Conservation (phyloP, 768 basidiomycete genomes). For the Cyclocybe cylindracea region DNA sequence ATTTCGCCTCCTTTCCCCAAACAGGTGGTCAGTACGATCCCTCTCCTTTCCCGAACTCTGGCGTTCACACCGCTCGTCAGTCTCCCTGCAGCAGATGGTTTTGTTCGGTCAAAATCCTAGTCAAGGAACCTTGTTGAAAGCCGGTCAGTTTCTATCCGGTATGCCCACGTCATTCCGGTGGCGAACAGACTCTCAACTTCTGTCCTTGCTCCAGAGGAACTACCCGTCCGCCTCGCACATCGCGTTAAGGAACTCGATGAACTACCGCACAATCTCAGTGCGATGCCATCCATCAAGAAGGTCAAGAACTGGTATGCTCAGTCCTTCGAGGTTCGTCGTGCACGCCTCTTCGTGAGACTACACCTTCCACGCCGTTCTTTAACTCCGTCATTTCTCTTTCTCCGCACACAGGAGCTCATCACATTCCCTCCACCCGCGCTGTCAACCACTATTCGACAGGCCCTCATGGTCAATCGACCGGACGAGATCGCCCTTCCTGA, state of each 20-base stretch:
- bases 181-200: not conserved
- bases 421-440: slow-evolving; percentile 79
- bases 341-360: too few relatives aligned
- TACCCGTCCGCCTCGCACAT: slow-evolving; percentile 94
- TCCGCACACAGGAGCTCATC: slow-evolving; percentile 76
- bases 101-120: slow-evolving; percentile 95
- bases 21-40: slow-evolving; percentile 67
- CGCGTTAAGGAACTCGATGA: slow-evolving; percentile 95
- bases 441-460: slow-evolving; percentile 65
- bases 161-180: not conserved
- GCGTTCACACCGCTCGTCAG: slow-evolving; percentile 44
- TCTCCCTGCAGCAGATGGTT: slow-evolving; percentile 97
- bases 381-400: not conserved
- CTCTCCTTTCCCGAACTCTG: slow-evolving; percentile 41
- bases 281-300: slow-evolving; percentile 90
- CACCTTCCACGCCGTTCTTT: not conserved
- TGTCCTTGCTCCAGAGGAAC: slow-evolving; percentile 65
- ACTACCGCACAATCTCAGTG: slow-evolving; percentile 86
- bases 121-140: slow-evolving; percentile 92
- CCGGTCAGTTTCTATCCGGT: slow-evolving; percentile 87
- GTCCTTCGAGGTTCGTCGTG: slow-evolving; percentile 83
- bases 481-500: slow-evolving; percentile 61
- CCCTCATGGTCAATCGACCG: slow-evolving; percentile 51
- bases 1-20: slow-evolving; percentile 90
- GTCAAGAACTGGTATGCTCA: slow-evolving; percentile 99